A percentile compares a stretch with the other conserved stretches of the same genome.
Evolutionary conservation across 768 basidiomycete species (phyloP).

Genomic region (Clitopilus passeckerianus): DNA sequence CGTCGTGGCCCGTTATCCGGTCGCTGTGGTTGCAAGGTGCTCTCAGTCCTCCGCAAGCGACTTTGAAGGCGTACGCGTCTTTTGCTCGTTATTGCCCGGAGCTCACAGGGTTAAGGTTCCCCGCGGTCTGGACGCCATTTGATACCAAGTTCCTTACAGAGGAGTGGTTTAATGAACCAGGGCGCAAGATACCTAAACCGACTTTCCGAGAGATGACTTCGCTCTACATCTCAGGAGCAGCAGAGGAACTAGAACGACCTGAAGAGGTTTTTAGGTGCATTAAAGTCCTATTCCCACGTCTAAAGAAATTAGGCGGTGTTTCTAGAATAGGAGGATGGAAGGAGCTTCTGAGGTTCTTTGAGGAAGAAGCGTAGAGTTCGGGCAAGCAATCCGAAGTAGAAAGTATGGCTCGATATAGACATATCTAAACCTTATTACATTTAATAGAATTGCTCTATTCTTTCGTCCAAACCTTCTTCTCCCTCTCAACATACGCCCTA

Average conservation of each 20-base stretch:
- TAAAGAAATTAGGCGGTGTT: neutral
- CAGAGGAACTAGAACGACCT: neutral
- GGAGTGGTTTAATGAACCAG: neutral
- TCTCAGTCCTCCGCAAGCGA: neutral
- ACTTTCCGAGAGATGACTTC: neutral
- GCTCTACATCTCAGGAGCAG: too few species aligned
- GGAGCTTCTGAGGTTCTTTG: neutral
- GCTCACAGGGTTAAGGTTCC: neutral
- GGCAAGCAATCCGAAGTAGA: neutral
- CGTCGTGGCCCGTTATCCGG: neutral
- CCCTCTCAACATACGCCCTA: neutral
- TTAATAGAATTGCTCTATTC: neutral
- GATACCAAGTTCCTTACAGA: neutral
- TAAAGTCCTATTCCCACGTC: neutral
- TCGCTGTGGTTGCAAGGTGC: neutral
- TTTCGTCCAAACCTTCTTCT: neutral
- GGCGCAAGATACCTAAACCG: neutral
- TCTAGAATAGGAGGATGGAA: neutral
- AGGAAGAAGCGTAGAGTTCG: neutral
- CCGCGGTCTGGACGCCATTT: neutral
- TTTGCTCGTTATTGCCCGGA: neutral
- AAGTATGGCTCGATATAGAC: too few species aligned
- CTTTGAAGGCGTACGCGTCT: neutral
- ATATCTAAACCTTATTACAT: too few species aligned
- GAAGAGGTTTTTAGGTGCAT: neutral